Percentiles rank a stretch among this genome's conserved stretches.
Conservation (phyloP, 1,284 basidiomycete genomes). For the Spongiforma sp. region DNA sequence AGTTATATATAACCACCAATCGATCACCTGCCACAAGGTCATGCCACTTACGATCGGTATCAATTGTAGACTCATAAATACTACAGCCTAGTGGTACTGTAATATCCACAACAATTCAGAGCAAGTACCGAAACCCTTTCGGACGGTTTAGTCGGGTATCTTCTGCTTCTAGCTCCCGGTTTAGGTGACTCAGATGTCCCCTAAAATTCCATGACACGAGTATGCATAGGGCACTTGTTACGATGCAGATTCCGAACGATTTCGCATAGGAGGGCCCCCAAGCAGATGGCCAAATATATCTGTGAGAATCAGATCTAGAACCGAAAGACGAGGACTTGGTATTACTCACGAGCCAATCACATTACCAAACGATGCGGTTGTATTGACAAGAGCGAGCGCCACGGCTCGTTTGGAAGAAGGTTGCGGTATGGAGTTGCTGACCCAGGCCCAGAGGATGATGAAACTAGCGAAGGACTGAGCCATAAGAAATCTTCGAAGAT, state of each 20-base stretch:
- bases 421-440: conserved; percentile 68
- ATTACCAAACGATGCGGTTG: conserved; percentile 77
- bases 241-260: conserved; percentile 57
- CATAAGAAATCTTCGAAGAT: conserved; percentile 66
- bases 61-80: conserved; percentile 5
- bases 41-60: background rate
- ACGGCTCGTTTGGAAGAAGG: conserved; percentile 80
- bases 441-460: conserved; percentile 74
- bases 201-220: conserved; percentile 62
- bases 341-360: conserved; percentile 71
- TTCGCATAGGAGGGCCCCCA: conserved; percentile 46
- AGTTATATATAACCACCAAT: conserved; percentile 7
- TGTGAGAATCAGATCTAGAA: conserved; percentile 22
- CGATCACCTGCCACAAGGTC: conserved; percentile 4
- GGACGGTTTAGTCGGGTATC: conserved; percentile 45
- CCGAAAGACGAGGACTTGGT: conserved; percentile 12
- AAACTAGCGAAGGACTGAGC: conserved; percentile 76
- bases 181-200: conserved; percentile 53
- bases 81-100: background rate
- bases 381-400: conserved; percentile 75
- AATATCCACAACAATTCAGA: conserved; percentile 25
- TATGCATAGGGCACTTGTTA: conserved; percentile 50
- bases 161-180: conserved; percentile 44
- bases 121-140: conserved; percentile 57
- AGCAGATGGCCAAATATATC: conserved; percentile 47